These are phyloP conservation scores for Cudoniella acicularis DNA, from an alignment of 495 filamentous ascomycete species.

Conservation along the genomic window DNA sequence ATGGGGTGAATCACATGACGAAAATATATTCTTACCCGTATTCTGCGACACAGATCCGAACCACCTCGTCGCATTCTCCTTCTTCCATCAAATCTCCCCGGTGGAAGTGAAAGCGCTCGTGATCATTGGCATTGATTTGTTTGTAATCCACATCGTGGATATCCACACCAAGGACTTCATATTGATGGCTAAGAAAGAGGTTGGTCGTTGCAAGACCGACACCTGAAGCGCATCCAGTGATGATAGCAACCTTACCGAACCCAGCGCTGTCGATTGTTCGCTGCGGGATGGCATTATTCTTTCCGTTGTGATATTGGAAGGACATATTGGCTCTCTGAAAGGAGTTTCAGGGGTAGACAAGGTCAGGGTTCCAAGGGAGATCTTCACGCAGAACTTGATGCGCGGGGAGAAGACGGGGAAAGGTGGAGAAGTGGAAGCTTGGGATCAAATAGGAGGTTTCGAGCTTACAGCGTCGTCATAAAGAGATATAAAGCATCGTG, in stretches of 20 bases:
- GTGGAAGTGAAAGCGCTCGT: constrained; percentile 34
- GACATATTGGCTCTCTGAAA: neutral
- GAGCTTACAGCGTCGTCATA: neutral
- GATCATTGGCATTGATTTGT: constrained; percentile 25
- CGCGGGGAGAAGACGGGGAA: no score
- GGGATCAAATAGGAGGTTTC: neutral
- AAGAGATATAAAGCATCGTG: neutral
- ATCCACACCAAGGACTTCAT: constrained; percentile 38
- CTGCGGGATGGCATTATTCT: neutral
- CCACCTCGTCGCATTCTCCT: constrained; percentile 30
- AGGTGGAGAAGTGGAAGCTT: neutral
- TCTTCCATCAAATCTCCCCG: constrained; percentile 25
- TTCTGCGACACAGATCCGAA: constrained; percentile 25
- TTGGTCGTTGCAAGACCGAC: constrained; percentile 38
- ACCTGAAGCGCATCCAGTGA: constrained; percentile 40
- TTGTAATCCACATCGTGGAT: constrained; percentile 27
- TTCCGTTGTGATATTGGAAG: neutral
- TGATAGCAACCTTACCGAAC: constrained; percentile 28
- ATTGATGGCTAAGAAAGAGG: constrained; percentile 35
- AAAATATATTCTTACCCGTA: constrained; percentile 29
- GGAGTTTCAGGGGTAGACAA: neutral
- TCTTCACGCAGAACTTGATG: no score
- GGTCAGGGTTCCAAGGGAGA: no score
- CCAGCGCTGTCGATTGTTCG: constrained; percentile 14
- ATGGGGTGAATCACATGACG: neutral